phyloP scores from a whole-genome alignment of 2,329 filamentous ascomycete species.

The Trichoderma sp. region DNA sequence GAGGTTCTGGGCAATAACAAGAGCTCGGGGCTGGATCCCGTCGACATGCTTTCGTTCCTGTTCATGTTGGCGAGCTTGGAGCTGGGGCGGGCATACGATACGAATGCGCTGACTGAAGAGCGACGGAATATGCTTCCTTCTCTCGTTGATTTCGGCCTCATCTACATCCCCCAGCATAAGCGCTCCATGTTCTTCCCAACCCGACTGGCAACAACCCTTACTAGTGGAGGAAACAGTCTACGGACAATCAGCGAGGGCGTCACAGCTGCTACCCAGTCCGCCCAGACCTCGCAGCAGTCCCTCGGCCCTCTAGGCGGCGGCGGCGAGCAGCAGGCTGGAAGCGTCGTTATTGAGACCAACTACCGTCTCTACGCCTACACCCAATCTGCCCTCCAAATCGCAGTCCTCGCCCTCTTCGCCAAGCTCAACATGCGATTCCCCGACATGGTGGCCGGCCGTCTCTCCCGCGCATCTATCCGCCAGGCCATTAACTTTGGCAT shows the following conservation, averaged over 20 bases:
- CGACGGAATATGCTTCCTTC: conserved; percentile 89
- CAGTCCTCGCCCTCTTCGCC: conserved; percentile 86
- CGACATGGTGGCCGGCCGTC: conserved; percentile 88
- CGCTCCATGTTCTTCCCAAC: conserved; percentile 80
- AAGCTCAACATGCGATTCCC: conserved; percentile 88
- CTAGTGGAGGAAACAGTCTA: conserved; percentile 74
- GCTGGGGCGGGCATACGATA: conserved; percentile 88
- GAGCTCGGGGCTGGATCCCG: conserved; percentile 73
- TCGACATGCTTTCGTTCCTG: conserved; percentile 93
- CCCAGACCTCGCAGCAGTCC: conserved; percentile 40
- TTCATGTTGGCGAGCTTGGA: conserved; percentile 94
- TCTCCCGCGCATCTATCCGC: conserved; percentile 86
- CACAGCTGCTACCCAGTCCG: conserved; percentile 61
- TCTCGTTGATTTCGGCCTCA: conserved; percentile 87
- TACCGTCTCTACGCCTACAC: conserved; percentile 98
- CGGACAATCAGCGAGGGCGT: conserved; percentile 70
- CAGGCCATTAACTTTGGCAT: conserved; percentile 88
- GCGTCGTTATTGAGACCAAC: conserved; percentile 96
- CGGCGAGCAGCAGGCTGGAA: conserved; percentile 58
- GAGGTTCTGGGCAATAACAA: conserved; percentile 68
- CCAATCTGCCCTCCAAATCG: conserved; percentile 88
- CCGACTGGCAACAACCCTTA: conserved; percentile 89
- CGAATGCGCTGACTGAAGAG: conserved; percentile 75
- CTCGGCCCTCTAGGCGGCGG: conserved; percentile 37
- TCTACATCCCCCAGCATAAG: conserved; percentile 68